These are phyloP conservation scores for Biscogniauxia marginata DNA, from an alignment of 2,329 filamentous ascomycete species.

Conservation along the genomic window DNA sequence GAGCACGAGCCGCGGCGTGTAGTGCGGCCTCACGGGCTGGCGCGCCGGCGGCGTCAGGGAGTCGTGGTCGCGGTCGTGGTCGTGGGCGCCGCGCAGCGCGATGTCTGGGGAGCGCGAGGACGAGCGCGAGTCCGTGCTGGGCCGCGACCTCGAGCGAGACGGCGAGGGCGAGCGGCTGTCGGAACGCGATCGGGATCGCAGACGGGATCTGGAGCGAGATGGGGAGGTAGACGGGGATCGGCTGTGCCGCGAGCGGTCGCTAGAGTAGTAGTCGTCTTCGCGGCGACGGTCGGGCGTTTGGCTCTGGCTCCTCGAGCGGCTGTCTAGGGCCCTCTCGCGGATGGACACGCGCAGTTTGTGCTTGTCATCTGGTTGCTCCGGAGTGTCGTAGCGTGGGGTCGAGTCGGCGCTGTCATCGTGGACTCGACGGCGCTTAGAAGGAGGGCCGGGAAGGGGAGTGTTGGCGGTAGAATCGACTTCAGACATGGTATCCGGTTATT, in stretches of 20 bases:
- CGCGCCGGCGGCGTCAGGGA: slow-evolving; percentile 32
- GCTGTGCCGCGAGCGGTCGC: slow-evolving; percentile 29
- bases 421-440: slow-evolving; percentile 42
- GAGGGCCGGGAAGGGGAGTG: slow-evolving; percentile 29
- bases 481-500: slow-evolving; percentile 24
- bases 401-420: slow-evolving; percentile 40
- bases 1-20: slow-evolving; percentile 67
- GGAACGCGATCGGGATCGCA: slow-evolving; percentile 10
- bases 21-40: slow-evolving; percentile 61
- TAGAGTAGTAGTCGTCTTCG: slow-evolving; percentile 29
- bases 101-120: slow-evolving; percentile 19
- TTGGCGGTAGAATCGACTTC: slow-evolving; percentile 23
- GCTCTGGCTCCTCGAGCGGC: slow-evolving; percentile 22
- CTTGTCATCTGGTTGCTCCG: slow-evolving; percentile 39
- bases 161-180: slow-evolving; percentile 11
- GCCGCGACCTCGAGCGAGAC: slow-evolving; percentile 13
- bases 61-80: slow-evolving; percentile 8
- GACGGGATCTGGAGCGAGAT: slow-evolving; percentile 18
- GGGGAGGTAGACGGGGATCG: slow-evolving; percentile 25
- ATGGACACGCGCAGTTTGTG: slow-evolving; percentile 28
- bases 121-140: slow-evolving; percentile 16
- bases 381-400: slow-evolving; percentile 43
- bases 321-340: slow-evolving; percentile 27
- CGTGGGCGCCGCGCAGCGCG: slow-evolving; percentile 14
- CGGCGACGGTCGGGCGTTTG: slow-evolving; percentile 20